phyloP scores from a whole-genome alignment of 192 early-diverging fungal species.

The Mortierella alpina region DNA sequence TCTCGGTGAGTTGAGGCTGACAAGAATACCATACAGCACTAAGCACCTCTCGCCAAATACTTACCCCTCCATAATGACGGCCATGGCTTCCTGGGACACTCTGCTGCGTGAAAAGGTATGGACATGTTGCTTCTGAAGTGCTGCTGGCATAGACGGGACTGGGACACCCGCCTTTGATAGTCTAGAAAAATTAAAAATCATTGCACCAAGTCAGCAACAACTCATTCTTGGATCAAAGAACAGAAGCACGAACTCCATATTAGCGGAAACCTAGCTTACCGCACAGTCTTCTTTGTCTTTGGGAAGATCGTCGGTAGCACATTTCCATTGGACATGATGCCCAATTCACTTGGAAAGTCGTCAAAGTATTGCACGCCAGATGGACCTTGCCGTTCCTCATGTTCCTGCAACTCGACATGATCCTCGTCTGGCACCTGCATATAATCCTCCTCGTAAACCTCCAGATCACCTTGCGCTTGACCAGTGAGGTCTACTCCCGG shows the following conservation, averaged over 20 bases:
- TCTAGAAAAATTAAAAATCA: neutral
- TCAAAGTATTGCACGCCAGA: slow-evolving; percentile 32
- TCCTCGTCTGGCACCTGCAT: slow-evolving; percentile 37
- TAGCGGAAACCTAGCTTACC: slow-evolving; percentile 7
- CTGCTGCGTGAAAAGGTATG: slow-evolving; percentile 45
- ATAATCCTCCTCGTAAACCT: slow-evolving; percentile 31
- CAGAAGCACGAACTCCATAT: neutral
- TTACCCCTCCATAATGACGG: slow-evolving; percentile 54
- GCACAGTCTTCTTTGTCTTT: slow-evolving; percentile 10
- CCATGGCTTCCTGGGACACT: slow-evolving; percentile 53
- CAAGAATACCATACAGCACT: neutral
- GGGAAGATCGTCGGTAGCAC: slow-evolving; percentile 19
- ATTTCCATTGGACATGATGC: slow-evolving; percentile 47
- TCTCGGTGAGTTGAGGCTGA: neutral
- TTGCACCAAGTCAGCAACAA: neutral
- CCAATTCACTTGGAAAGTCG: slow-evolving; percentile 48
- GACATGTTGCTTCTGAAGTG: slow-evolving; percentile 41
- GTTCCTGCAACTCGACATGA: slow-evolving; percentile 36
- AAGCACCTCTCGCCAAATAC: neutral
- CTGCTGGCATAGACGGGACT: slow-evolving; percentile 45
- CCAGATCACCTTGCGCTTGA: neutral
- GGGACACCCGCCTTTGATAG: slow-evolving; percentile 35
- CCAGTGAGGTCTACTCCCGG: neutral
- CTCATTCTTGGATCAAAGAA: neutral
- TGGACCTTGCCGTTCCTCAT: slow-evolving; percentile 22